phyloP scores from a whole-genome alignment of 1,139 yeast species.

The Debaryomyces nepalensis region DNA sequence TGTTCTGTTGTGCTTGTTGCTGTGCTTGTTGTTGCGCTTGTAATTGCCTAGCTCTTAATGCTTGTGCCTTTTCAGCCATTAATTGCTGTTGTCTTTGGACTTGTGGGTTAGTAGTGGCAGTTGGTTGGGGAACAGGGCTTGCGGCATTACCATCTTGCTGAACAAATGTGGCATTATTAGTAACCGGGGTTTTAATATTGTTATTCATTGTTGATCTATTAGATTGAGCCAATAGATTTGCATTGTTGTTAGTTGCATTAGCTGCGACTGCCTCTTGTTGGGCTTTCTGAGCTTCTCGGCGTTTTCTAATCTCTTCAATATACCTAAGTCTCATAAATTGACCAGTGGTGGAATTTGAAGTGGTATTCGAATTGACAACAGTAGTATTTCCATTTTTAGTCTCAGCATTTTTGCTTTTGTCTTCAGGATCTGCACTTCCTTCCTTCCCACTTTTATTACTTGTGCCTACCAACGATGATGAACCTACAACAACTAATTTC shows the following conservation, averaged over 20 bases:
- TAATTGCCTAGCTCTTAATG: slow-evolving; percentile 23
- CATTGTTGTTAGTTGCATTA: slow-evolving; percentile 38
- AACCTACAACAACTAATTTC: slow-evolving; percentile 47
- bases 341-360: slow-evolving; percentile 36
- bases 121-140: slow-evolving; percentile 6
- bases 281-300: slow-evolving; percentile 49
- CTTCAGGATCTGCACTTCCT: slow-evolving; percentile 26
- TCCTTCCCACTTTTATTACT: slow-evolving; percentile 21
- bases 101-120: slow-evolving; percentile 12
- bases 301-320: slow-evolving; percentile 51
- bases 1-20: slow-evolving; percentile 25
- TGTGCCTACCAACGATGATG: slow-evolving; percentile 26
- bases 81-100: slow-evolving; percentile 14
- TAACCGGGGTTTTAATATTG: background rate
- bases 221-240: slow-evolving; percentile 35
- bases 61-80: slow-evolving; percentile 20
- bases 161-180: slow-evolving; percentile 10
- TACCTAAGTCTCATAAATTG: slow-evolving; percentile 54
- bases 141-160: slow-evolving; percentile 1
- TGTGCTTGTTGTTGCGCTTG: slow-evolving; percentile 26
- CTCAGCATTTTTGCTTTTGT: slow-evolving; percentile 32
- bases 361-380: slow-evolving; percentile 24
- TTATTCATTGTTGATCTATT: slow-evolving; percentile 16
- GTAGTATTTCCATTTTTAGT: slow-evolving; percentile 19
- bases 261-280: slow-evolving; percentile 46